Base-by-base conservation (phyloP, 257 asterid species). In the Petrea volubilis region DNA sequence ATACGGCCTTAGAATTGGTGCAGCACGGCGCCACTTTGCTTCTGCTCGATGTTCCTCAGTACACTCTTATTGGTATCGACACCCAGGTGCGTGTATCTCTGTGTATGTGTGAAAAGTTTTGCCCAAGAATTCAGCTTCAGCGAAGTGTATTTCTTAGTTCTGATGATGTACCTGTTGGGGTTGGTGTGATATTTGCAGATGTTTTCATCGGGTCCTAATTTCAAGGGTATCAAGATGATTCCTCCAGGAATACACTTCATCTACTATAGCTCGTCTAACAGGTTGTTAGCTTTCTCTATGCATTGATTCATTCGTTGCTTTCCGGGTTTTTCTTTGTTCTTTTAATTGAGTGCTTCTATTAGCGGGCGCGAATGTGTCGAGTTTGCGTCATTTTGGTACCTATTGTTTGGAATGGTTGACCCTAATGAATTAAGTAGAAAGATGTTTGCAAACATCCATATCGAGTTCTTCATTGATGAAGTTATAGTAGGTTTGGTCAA, bases 181-280 rank as follows among this genome's bases (percentile, higher is more conserved):
- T 57, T 31, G 53, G 46, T 36, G 8, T 70, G 40, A 43, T 47
- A 49, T 60, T 33, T 73, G 81, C 86, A 94, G 99, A 77, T 89
- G 79, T 89, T 82, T 63, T 88, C 86, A 8, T 73, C 91, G 0
- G 99, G 99, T 18, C 98, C 99, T 68, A 84, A 82, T 78, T 94
- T 94, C 67, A 88, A 77, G 82, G 99, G 99, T 41, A 80, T 94
- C 72, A 91, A 94, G 78, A 91, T 94, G 98, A 86, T 94, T 79
- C 99, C 96, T 55, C 95, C 97, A 18, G 99, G 97, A 29, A 74
- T 88, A 68, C 99, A 94, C 80, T 94, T 86, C 51, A 59, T 94
- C 60, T 91, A 85, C 72, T 91, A 88, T 61, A 84, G 95, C 81
- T 80, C 96, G 17, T 73, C 95, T 23, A 88, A 82, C 84, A 85